Conservation (phyloP, 768 basidiomycete genomes). For the Suillus lakei region DNA sequence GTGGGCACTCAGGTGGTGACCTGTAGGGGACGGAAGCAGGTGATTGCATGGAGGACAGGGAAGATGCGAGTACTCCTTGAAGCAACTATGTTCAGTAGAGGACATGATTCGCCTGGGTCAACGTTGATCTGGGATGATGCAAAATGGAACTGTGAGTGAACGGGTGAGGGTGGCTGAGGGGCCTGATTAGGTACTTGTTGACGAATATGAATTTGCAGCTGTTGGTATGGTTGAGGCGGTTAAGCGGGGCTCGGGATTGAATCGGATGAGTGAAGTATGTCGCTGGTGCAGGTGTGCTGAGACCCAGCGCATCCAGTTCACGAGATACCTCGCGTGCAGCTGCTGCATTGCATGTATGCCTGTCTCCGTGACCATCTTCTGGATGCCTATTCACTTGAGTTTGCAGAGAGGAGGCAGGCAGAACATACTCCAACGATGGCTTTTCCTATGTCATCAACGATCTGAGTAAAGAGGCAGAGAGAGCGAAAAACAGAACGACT, state of each 20-base stretch:
- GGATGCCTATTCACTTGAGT: constrained; percentile 6
- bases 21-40: constrained; percentile 36
- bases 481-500: constrained; percentile 17
- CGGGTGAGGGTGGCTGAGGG: constrained; percentile 32
- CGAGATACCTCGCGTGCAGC: constrained; percentile 70
- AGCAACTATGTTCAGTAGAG: constrained; percentile 5
- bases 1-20: constrained; percentile 54
- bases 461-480: constrained; percentile 30
- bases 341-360: constrained; percentile 62
- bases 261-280: constrained; percentile 23
- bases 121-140: constrained; percentile 37
- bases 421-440: constrained; percentile 44
- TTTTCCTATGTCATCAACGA: constrained; percentile 56
- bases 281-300: constrained; percentile 32
- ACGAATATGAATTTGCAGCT: constrained; percentile 14
- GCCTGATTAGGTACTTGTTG: constrained; percentile 12
- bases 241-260: constrained; percentile 15
- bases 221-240: constrained; percentile 6
- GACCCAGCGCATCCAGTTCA: constrained; percentile 63
- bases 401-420: constrained; percentile 12
- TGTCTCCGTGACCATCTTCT: constrained; percentile 38
- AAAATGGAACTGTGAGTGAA: constrained; percentile 46
- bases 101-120: constrained; percentile 11
- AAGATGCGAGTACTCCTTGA: constrained; percentile 14
- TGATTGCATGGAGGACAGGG: background rate